Conservation (phyloP, 805 yeast genomes). For the Cyberlindnera nakhonratchasimensis region DNA sequence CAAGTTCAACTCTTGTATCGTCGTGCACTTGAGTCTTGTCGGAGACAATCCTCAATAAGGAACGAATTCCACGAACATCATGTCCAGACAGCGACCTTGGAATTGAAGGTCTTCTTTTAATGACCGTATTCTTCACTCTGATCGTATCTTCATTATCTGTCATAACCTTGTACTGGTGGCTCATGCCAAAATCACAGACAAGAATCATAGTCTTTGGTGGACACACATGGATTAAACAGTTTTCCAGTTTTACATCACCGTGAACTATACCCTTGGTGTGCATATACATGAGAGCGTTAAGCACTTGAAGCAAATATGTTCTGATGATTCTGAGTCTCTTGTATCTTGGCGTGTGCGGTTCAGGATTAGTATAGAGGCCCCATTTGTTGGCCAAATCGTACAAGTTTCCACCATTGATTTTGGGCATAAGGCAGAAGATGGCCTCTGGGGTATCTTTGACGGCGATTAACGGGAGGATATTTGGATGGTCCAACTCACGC, state of each 20-base stretch:
- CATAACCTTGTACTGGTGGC: constrained; percentile 30
- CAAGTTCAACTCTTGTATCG: constrained; percentile 23
- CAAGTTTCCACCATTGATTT: constrained; percentile 72
- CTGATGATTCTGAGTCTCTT: constrained; percentile 34
- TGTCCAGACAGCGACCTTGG: constrained; percentile 34
- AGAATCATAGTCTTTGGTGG: constrained; percentile 37
- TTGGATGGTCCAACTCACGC: constrained; percentile 62
- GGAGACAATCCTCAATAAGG: constrained; percentile 25
- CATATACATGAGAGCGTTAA: constrained; percentile 54
- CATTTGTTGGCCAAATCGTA: constrained; percentile 71
- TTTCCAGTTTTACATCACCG: constrained; percentile 73
- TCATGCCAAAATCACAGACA: constrained; percentile 91
- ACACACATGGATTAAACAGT: constrained; percentile 55
- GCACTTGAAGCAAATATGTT: constrained; percentile 50
- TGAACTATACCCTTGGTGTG: constrained; percentile 72
- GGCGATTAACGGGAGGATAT: constrained; percentile 59
- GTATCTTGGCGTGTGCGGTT: constrained; percentile 29
- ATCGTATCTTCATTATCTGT: constrained; percentile 19
- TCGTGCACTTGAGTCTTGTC: constrained; percentile 32
- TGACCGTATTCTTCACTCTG: constrained; percentile 26
- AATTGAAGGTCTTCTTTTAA: constrained; percentile 29
- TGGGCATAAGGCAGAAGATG: constrained; percentile 69
- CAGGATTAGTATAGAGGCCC: constrained; percentile 43
- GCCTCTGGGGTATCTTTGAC: constrained; percentile 59
- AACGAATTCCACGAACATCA: constrained; percentile 12